Conservation (phyloP, 1,139 yeast species). For the Debaryomycetaceae sp. region DNA sequence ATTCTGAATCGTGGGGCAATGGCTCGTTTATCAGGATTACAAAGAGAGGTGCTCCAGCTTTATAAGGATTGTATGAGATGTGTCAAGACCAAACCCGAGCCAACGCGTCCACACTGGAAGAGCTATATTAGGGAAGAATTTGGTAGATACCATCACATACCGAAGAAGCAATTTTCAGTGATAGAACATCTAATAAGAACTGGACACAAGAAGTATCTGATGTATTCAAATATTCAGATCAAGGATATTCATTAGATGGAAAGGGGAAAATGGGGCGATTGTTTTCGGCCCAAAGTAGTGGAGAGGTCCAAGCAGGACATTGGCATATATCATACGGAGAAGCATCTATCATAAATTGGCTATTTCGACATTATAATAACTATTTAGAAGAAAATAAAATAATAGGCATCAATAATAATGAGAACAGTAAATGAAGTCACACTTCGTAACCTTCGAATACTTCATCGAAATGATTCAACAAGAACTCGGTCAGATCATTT, state of each 20-base stretch:
- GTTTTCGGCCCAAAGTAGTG: too few relatives aligned
- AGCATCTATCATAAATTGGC: neutral
- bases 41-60: constrained; percentile 59
- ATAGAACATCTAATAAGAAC: constrained; percentile 80
- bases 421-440: too few relatives aligned
- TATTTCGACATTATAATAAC: neutral
- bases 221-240: constrained; percentile 65
- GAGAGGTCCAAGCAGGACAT: too few relatives aligned
- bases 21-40: constrained; percentile 57
- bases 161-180: constrained; percentile 79
- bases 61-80: constrained; percentile 58
- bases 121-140: constrained; percentile 56
- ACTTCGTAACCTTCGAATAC: constrained; percentile 25
- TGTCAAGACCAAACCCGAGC: constrained; percentile 53
- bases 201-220: constrained; percentile 70
- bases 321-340: neutral
- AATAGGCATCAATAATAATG: too few relatives aligned
- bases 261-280: too few relatives aligned
- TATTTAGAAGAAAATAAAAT: neutral
- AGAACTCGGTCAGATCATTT: constrained; percentile 74
- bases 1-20: constrained; percentile 9
- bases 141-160: constrained; percentile 50
- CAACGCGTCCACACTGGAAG: constrained; percentile 44
- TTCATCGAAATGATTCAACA: constrained; percentile 53
- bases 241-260: constrained; percentile 50